Base-by-base conservation (phyloP, 2,329 filamentous ascomycete species). In the Colletotrichum phormii region DNA sequence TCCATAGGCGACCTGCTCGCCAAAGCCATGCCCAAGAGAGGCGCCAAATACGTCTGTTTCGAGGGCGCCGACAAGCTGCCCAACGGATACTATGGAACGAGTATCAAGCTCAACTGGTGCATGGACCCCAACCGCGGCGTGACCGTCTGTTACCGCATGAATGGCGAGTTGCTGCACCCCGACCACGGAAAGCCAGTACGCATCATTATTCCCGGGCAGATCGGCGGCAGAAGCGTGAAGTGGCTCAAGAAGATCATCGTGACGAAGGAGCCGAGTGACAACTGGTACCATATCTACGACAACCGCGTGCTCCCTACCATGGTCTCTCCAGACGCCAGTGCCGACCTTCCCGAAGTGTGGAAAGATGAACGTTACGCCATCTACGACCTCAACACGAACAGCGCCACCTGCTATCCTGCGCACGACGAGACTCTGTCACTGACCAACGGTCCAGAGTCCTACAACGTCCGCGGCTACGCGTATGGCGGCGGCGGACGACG, bases 241-340 rank as follows among this genome's bases (percentile, higher is more conserved):
- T 98, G 95, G 95, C 81, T 98, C 71, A 96, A 92, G 84, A 92
- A 88, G 75, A 88, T 98, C 73, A 93, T 95, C 55, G 82, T 98
- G 63, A 96, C 95, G 0, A 89, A 91, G 11, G 86, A 88, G 29
- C 95, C 95, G 0, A 97, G 95, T 79, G 92, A 96, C 75, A 98
- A 97, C 79, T 97, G 95, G 94, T 98, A 98, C 78, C 95, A 98
- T 81, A 95, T 97, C 74, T 95, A 97, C 81, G 95, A 98, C 81
- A 98, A 98, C 80, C 87, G 95, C 71, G 95, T 98, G 1, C 84
- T 98, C 51, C 95, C 95, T 75, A 97, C 95, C 0, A 95, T 92
- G 88, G 88, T 98, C 18, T 92, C 92, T 12, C 95, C 95, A 0
- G 95, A 97, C 76, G 92, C 93, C 79, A 92, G 94, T 71, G 91